Conservation (phyloP, 331 rosid genomes). For the Ulmus americana region DNA sequence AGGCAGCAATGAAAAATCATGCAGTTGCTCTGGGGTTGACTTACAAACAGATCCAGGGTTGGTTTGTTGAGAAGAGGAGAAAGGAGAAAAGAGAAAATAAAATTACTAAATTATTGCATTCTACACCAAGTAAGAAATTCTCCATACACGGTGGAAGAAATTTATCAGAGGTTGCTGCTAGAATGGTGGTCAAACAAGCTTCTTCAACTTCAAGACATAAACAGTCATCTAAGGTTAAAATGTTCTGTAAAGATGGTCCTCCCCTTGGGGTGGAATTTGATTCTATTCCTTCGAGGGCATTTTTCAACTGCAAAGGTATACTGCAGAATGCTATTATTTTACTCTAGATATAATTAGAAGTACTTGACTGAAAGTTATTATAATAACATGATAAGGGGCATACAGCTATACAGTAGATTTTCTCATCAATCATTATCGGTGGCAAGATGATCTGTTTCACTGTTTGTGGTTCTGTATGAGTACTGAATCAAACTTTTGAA, state of each 20-base stretch:
- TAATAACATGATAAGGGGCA: not conserved
- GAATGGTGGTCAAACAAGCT: constrained; percentile 13
- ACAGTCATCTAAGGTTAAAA: constrained; percentile 5
- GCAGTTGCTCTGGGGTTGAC: constrained; percentile 48
- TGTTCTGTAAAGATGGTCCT: constrained; percentile 65
- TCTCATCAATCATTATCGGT: not conserved
- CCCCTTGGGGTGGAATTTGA: constrained; percentile 64
- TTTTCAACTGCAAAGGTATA: constrained; percentile 20
- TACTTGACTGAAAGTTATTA: too few species aligned
- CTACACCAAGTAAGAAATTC: constrained; percentile 5
- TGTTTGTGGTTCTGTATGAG: too few species aligned
- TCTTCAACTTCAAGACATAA: constrained; percentile 27
- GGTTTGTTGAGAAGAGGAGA: constrained; percentile 63
- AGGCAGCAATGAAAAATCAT: constrained; percentile 35
- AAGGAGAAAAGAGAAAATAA: constrained; percentile 41
- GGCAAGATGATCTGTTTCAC: not conserved
- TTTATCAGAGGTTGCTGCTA: constrained; percentile 21
- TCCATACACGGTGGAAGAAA: constrained; percentile 22
- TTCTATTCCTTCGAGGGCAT: constrained; percentile 44
- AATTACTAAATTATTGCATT: constrained; percentile 10
- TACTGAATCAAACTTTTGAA: not conserved
- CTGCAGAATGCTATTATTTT: not conserved
- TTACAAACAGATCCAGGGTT: constrained; percentile 48
- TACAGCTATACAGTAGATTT: too few species aligned
- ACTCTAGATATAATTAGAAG: not conserved